Conservation (phyloP, 2,329 filamentous ascomycete species). For the Colletotrichum sp. region DNA sequence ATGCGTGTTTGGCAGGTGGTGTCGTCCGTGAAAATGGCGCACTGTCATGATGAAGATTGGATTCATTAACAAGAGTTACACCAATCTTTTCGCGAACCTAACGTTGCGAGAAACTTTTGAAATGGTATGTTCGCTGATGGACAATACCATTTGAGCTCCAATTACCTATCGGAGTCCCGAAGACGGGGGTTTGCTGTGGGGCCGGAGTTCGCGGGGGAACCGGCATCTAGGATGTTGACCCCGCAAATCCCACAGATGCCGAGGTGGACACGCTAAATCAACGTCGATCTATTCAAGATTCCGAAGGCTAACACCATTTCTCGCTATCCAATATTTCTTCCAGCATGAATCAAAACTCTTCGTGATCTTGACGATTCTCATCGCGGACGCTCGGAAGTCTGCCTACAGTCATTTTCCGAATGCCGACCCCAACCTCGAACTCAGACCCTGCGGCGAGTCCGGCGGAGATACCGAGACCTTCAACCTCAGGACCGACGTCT, state of each 20-base stretch:
- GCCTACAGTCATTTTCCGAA: not conserved
- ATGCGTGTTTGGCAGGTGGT: not conserved
- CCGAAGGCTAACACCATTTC: not conserved
- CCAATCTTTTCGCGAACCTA: not conserved
- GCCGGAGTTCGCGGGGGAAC: not conserved
- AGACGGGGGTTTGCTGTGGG: not conserved
- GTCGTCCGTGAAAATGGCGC: too few species aligned
- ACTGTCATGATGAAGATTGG: not conserved
- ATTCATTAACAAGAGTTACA: fast-evolving
- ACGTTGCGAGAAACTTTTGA: not conserved
- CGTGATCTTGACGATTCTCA: not conserved
- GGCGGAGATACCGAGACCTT: not conserved
- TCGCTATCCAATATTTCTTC: not conserved
- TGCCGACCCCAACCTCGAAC: not conserved
- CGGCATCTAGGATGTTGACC: not conserved
- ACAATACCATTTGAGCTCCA: not conserved
- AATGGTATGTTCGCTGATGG: not conserved
- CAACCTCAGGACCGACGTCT: not conserved
- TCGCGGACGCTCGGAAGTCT: not conserved
- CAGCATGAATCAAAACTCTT: not conserved
- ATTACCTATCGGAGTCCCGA: not conserved
- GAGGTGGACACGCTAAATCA: not conserved
- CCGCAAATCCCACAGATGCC: not conserved
- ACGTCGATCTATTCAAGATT: not conserved
- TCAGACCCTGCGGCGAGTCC: not conserved